These are phyloP conservation scores for Noccaea caerulescens DNA, from an alignment of 345 rosid genomes.

Conservation along the genomic window DNA sequence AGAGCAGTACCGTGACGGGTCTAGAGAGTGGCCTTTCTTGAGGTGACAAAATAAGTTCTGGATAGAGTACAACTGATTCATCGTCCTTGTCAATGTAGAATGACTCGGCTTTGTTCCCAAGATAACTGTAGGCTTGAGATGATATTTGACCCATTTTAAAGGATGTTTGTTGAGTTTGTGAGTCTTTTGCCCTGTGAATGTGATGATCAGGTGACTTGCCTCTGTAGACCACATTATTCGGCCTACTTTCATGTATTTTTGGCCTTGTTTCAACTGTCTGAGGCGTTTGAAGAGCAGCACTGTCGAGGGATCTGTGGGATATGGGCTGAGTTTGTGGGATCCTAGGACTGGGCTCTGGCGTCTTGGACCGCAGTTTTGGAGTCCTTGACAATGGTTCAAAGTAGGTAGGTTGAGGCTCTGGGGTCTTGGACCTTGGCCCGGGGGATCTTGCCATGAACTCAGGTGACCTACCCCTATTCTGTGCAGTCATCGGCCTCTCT, in stretches of 20 bases:
- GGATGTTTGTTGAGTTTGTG: conserved; percentile 29
- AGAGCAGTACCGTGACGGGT: conserved; percentile 37
- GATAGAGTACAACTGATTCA: conserved; percentile 41
- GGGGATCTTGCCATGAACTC: conserved; percentile 35
- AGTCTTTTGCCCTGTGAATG: conserved; percentile 5
- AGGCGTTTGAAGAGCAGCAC: conserved; percentile 11
- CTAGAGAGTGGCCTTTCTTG: conserved; percentile 37
- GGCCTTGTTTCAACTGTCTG: conserved; percentile 17
- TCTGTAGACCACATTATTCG: conserved; percentile 1
- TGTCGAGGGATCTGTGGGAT: conserved; percentile 38
- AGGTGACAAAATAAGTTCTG: conserved; percentile 42
- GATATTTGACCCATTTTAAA: conserved; percentile 25
- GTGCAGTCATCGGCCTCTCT: conserved; percentile 26
- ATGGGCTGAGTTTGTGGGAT: conserved; percentile 32
- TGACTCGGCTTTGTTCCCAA: conserved; percentile 34
- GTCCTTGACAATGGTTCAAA: conserved; percentile 22
- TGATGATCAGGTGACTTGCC: conserved; percentile 30
- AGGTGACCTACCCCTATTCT: conserved; percentile 36
- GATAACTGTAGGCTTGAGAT: conserved; percentile 27
- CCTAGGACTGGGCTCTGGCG: conserved; percentile 41
- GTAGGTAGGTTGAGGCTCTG: conserved; percentile 43
- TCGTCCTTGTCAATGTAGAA: conserved; percentile 31
- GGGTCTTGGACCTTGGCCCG: conserved; percentile 41
- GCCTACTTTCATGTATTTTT: conserved; percentile 24
- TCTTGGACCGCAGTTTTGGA: conserved; percentile 34